Evolutionary conservation across 352 stramenopile genomes (phyloP).

Genomic region (Proteromonas lacertae): DNA sequence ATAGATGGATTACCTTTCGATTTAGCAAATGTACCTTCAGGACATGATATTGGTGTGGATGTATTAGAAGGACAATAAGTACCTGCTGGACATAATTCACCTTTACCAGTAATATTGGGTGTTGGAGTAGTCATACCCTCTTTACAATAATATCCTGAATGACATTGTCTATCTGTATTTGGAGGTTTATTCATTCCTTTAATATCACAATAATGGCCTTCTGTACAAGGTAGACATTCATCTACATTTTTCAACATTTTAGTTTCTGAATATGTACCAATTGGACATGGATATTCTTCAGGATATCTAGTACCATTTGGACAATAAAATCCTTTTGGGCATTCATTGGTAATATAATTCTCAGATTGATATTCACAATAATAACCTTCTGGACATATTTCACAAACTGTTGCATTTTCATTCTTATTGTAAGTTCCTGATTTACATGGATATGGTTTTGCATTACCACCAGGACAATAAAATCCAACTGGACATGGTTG

Average conservation of each 20-base stretch:
- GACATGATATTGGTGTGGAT: conserved; percentile 22
- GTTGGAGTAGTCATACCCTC: conserved; percentile 30
- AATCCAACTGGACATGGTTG: conserved; percentile 8
- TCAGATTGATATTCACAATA: conserved; percentile 27
- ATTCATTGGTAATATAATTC: conserved; percentile 3
- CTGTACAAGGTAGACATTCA: conserved; percentile 36
- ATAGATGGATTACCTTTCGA: conserved; percentile 27
- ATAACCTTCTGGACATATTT: conserved; percentile 23
- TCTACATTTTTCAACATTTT: conserved; percentile 27
- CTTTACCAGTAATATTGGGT: conserved; percentile 3
- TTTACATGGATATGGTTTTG: conserved; percentile 5
- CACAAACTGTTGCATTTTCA: conserved; percentile 9
- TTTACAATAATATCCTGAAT: conserved; percentile 51
- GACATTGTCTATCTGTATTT: conserved; percentile 25
- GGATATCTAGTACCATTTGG: conserved; percentile 15
- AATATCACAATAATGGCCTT: conserved; percentile 51
- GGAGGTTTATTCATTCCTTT: conserved; percentile 25
- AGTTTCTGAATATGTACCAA: conserved; percentile 43
- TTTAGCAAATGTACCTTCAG: conserved; percentile 13
- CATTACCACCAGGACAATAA: conserved; percentile 7
- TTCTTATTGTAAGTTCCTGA: conserved; percentile 10
- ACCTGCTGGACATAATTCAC: conserved; percentile 16
- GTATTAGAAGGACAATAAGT: conserved; percentile 16
- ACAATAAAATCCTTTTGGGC: conserved; percentile 4
- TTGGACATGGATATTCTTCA: conserved; percentile 32